phyloP scores from a whole-genome alignment of 495 filamentous ascomycete genomes.

The Aspergillus asperescens region DNA sequence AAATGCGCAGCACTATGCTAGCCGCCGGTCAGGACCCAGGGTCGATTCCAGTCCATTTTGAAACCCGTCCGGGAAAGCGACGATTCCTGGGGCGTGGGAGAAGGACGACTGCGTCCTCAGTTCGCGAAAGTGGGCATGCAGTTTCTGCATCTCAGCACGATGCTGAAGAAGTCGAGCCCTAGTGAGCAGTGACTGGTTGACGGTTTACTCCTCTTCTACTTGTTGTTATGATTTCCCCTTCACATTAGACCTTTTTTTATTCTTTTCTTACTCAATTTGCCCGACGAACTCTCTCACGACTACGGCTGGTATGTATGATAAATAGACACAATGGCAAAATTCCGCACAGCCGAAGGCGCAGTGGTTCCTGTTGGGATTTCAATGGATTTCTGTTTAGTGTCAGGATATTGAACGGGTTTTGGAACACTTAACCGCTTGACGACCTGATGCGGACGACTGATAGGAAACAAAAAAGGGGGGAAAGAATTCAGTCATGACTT shows the following conservation, averaged over 20 bases:
- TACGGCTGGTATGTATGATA: slow-evolving; percentile 21
- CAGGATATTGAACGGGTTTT: slow-evolving; percentile 3
- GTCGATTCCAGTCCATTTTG: slow-evolving; percentile 73
- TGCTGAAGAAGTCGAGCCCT: slow-evolving; percentile 42
- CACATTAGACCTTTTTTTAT: background rate
- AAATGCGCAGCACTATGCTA: slow-evolving; percentile 77
- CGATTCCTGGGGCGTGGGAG: slow-evolving; percentile 64
- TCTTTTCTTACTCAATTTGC: background rate
- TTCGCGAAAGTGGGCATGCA: slow-evolving; percentile 11
- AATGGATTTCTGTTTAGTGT: background rate
- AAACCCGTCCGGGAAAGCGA: slow-evolving; percentile 83
- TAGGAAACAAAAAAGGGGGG: background rate
- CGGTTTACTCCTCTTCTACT: background rate
- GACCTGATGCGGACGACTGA: slow-evolving; percentile 8
- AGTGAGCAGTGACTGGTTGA: background rate
- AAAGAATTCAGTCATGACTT: slow-evolving; percentile 1
- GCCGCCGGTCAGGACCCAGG: slow-evolving; percentile 64
- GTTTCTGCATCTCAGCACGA: slow-evolving; percentile 31
- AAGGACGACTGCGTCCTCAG: slow-evolving; percentile 14
- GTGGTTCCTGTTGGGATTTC: background rate
- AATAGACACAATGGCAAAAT: slow-evolving; percentile 10
- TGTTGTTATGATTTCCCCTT: too few relatives aligned
- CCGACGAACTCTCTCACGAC: background rate
- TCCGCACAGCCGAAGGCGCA: slow-evolving; percentile 2
- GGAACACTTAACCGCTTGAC: slow-evolving; percentile 1